Evolutionary conservation across 768 basidiomycete species (phyloP).

Genomic region (Termitomyces sp.): DNA sequence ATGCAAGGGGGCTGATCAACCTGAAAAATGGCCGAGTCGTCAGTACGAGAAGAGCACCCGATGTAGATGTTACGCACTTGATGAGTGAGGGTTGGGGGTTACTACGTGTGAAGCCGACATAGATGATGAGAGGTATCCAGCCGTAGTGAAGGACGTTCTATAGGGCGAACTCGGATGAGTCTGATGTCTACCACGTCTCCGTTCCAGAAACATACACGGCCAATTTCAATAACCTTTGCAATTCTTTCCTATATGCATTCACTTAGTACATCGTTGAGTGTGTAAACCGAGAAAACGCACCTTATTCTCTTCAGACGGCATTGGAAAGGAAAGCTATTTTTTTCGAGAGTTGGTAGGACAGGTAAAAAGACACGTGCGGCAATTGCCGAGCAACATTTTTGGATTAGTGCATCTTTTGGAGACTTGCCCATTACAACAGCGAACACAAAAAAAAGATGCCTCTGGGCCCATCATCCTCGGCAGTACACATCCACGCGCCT

Average conservation of each 20-base stretch:
- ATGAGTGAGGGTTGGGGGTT: conserved; percentile 94
- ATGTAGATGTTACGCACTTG: conserved; percentile 58
- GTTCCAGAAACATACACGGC: conserved; percentile 53
- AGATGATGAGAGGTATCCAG: conserved; percentile 97
- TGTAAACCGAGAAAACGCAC: conserved; percentile 30
- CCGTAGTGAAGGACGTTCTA: conserved; percentile 90
- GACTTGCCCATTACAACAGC: background rate
- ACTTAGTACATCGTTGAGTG: background rate
- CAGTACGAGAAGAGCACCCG: background rate
- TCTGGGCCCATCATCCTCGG: conserved; percentile 43
- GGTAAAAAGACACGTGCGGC: conserved; percentile 25
- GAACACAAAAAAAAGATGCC: conserved; percentile 30
- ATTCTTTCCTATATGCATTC: conserved; percentile 63
- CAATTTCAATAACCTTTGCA: conserved; percentile 72
- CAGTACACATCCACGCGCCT: conserved; percentile 40
- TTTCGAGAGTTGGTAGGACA: conserved; percentile 1
- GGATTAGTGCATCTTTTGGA: conserved; percentile 10
- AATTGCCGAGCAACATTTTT: conserved; percentile 34
- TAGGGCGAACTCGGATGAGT: background rate
- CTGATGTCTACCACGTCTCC: background rate
- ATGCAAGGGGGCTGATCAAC: conserved; percentile 92
- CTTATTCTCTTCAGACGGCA: conserved; percentile 92
- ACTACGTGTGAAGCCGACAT: conserved; percentile 88
- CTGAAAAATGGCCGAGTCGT: conserved; percentile 33
- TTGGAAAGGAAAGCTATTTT: conserved; percentile 24